Evolutionary conservation across 176 grass and related monocot genomes (phyloP).

Genomic region (Elaeis guineensis): DNA sequence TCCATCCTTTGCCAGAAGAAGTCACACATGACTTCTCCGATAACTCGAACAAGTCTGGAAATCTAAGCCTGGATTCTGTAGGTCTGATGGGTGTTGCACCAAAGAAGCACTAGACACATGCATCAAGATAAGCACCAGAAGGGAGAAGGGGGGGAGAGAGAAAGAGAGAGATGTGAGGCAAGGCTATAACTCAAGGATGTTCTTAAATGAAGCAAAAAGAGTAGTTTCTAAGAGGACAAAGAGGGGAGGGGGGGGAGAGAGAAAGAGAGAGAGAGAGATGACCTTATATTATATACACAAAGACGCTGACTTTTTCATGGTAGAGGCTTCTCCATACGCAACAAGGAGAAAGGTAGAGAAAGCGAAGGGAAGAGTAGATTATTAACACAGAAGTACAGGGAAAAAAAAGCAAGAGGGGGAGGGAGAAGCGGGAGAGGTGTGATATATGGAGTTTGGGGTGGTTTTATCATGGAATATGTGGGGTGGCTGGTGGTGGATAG

Average conservation of each 20-base stretch:
- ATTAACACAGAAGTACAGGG: not conserved
- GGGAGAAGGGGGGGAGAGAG: too few species aligned
- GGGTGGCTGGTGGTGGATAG: too few species aligned
- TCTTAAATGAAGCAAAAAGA: not conserved
- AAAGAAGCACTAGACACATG: not conserved
- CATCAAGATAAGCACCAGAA: too few species aligned
- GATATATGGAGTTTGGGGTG: not conserved
- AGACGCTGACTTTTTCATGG: constrained; percentile 23
- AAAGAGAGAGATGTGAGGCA: too few species aligned
- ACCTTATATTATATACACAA: not conserved
- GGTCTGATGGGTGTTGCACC: not conserved
- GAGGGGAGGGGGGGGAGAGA: not conserved
- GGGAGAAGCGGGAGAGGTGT: not conserved
- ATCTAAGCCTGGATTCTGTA: too few species aligned
- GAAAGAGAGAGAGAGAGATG: not conserved
- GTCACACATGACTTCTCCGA: constrained; percentile 48
- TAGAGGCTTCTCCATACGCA: constrained; percentile 2
- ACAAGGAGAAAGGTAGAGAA: constrained; percentile 5
- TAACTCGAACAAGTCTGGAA: too few species aligned
- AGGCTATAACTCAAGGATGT: too few species aligned
- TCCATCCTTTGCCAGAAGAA: constrained; percentile 53
- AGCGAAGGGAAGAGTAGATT: not conserved
- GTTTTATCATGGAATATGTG: too few species aligned
- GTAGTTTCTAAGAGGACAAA: not conserved
- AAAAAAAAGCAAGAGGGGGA: not conserved